Base-by-base conservation (phyloP, 805 yeast species). In the Dipodascus albidus region DNA sequence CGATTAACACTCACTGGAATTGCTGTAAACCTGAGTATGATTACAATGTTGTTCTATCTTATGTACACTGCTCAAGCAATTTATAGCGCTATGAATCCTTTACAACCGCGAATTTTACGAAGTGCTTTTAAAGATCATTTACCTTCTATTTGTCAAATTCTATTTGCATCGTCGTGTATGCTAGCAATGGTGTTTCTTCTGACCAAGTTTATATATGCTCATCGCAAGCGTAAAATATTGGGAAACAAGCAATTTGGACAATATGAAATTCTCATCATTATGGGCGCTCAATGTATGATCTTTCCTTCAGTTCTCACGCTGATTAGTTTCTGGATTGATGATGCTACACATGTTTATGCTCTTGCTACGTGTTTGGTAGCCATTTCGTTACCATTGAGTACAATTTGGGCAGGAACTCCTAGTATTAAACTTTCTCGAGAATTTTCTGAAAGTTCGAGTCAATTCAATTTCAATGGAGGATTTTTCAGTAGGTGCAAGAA, bases 191-290 rank as follows among this genome's bases (percentile, higher is more conserved):
- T 78, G 1, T 68, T 87, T 31, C 72, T 91, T 38, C 65, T 81
- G 3, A 60, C 70, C n/a, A 93, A 91, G 65, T 73, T 93, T 51
- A 64, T 74, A 23, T 53, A 77, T 49, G 96, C 96, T 0, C 77
- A 87, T 23, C 74, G 81, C 54, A 76, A 87, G 3, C 78, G 99
- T 66, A 74, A 88, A 52, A 78, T 71, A 57, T 66, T 90, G 50
- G 99, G 99, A 0, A 71, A 88, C 55, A 80, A 76, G 62, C 96
- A 87, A 64, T 87, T 90, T 62, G 90, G 84, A 57, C 81, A 86
- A 23, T 79, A 86, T 65, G 96, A 88, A 65, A 80, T 89, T 35
- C 68, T 93, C 48, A 69, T 87, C 55, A 83, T 90, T 53, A 87
- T 87, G 91, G 72, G 87, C 0, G 69, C 80, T 14, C 98, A 93